Conservation (phyloP, 495 filamentous ascomycete species). For the Pseudoneurospora amorphoporcata region DNA sequence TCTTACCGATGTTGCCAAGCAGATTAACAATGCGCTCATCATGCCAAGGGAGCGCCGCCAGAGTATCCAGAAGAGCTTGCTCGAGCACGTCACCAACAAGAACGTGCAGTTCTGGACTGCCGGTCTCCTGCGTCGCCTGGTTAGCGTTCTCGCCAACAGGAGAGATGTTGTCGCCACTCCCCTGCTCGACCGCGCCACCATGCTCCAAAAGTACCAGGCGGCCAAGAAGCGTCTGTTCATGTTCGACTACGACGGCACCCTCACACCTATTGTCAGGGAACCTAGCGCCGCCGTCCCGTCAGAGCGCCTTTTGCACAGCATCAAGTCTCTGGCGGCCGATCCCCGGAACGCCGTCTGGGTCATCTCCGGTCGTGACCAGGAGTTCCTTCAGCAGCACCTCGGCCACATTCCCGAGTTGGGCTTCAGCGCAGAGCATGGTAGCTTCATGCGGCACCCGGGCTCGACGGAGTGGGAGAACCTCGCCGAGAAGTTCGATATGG, state of each 20-base stretch:
- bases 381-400: slow-evolving; percentile 77
- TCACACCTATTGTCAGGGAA: slow-evolving; percentile 91
- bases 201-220: slow-evolving; percentile 61
- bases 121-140: slow-evolving; percentile 61
- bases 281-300: slow-evolving; percentile 80
- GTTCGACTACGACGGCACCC: slow-evolving; percentile 97
- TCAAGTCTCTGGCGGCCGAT: slow-evolving; percentile 71
- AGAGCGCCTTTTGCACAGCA: slow-evolving; percentile 63
- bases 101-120: slow-evolving; percentile 77
- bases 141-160: slow-evolving; percentile 66
- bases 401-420: slow-evolving; percentile 77
- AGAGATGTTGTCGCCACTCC: slow-evolving; percentile 70
- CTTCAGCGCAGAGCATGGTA: slow-evolving; percentile 90
- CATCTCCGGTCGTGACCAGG: slow-evolving; percentile 84
- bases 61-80: slow-evolving; percentile 52
- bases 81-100: slow-evolving; percentile 70
- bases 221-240: slow-evolving; percentile 75
- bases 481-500: slow-evolving; percentile 73
- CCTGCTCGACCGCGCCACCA: slow-evolving; percentile 57
- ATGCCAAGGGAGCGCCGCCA: slow-evolving; percentile 56
- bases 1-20: slow-evolving; percentile 62
- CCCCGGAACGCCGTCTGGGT: slow-evolving; percentile 89
- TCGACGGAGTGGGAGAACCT: slow-evolving; percentile 73
- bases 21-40: slow-evolving; percentile 67
- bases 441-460: slow-evolving; percentile 74